Percentiles rank a stretch among this genome's conserved stretches.
Conservation (phyloP, 306 rosid species). For the Adenanthera pavonina region DNA sequence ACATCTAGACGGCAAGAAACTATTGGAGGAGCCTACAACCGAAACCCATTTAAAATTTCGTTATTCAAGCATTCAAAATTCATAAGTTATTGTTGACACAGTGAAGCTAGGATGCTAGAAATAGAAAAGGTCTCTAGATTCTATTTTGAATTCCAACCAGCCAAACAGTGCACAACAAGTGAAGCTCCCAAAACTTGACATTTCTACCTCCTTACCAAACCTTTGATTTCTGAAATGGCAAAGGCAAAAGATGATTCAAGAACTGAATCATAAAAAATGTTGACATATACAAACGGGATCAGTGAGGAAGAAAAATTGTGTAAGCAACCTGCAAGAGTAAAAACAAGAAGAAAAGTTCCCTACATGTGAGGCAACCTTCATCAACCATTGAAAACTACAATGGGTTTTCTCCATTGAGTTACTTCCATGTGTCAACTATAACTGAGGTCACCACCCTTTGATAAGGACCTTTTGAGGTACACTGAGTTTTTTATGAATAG, state of each 20-base stretch:
- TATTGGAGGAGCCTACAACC: constrained; percentile 27
- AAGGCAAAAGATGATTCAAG: constrained; percentile 36
- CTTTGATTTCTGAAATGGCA: constrained; percentile 43
- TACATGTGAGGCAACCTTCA: constrained; percentile 59
- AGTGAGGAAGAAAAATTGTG: constrained; percentile 30
- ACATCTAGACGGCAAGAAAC: constrained; percentile 43
- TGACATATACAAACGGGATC: constrained; percentile 40
- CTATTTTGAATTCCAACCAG: neutral
- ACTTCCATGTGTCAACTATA: constrained; percentile 53
- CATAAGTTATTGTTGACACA: constrained; percentile 6
- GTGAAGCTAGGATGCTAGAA: constrained; percentile 34
- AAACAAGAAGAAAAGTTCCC: constrained; percentile 45
- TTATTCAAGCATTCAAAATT: constrained; percentile 27
- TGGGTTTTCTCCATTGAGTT: constrained; percentile 37
- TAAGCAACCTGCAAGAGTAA: neutral
- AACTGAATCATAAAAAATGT: constrained; percentile 27
- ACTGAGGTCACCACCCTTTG: constrained; percentile 19
- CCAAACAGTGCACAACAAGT: neutral
- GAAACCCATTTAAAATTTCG: constrained; percentile 24
- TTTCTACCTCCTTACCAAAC: constrained; percentile 43
- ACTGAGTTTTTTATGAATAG: neutral
- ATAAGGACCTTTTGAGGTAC: neutral
- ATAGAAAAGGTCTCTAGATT: neutral
- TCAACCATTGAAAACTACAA: constrained; percentile 45
- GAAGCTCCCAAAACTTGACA: constrained; percentile 25